A percentile compares a stretch with the other conserved stretches of the same genome.
Evolutionary conservation across 345 rosid genomes (phyloP).

Genomic region (Eucalyptus microcorys): DNA sequence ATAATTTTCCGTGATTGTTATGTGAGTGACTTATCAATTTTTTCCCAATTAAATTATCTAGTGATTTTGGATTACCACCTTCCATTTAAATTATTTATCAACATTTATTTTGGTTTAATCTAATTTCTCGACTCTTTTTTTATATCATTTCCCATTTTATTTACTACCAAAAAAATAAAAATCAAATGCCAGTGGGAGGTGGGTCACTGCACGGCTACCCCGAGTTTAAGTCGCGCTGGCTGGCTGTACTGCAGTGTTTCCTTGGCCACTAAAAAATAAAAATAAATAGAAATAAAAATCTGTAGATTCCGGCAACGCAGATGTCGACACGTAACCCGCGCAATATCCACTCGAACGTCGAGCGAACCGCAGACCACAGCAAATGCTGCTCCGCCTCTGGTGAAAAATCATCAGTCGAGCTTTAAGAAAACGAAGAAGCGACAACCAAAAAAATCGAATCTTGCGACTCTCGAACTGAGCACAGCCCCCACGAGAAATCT

Average conservation of each 20-base stretch:
- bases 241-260: too few relatives aligned
- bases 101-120: neutral
- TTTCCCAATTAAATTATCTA: neutral
- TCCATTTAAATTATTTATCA: neutral
- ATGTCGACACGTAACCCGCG: neutral
- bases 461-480: neutral
- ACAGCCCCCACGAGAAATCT: neutral
- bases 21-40: neutral
- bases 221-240: too few relatives aligned
- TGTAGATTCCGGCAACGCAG: neutral
- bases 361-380: neutral
- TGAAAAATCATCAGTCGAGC: neutral
- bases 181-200: too few relatives aligned
- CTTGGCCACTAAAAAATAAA: too few relatives aligned
- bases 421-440: neutral
- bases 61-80: neutral
- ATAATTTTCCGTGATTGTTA: too few relatives aligned
- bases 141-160: neutral
- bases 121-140: neutral
- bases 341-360: neutral
- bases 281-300: too few relatives aligned
- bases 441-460: neutral
- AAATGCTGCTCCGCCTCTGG: neutral
- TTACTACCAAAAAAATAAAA: neutral
- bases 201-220: too few relatives aligned